Percentiles rank a stretch among this genome's conserved stretches.
These are phyloP conservation scores for Ochromonas danica DNA, from an alignment of 108 stramenopile genomes.

Conservation along the genomic window DNA sequence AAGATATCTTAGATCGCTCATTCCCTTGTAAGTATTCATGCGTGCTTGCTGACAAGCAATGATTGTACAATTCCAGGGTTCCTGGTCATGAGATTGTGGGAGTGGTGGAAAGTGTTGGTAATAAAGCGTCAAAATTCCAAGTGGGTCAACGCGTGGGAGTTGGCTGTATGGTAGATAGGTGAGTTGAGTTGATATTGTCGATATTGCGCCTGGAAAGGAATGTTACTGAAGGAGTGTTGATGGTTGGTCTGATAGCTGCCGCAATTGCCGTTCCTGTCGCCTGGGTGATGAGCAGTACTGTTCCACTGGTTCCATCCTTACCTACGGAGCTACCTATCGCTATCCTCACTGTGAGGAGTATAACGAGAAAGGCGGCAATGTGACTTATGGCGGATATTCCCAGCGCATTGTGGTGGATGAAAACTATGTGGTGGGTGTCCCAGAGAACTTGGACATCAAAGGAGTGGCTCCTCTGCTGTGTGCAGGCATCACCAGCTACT, in stretches of 20 bases:
- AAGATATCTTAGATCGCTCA: no score
- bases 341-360: conserved; percentile 38
- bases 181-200: conserved; percentile 61
- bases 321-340: conserved; percentile 45
- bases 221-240: no score
- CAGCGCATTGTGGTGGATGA: conserved; percentile 48
- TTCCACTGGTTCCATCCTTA: conserved; percentile 13
- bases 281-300: conserved; percentile 58
- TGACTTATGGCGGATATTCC: no score
- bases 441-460: conserved; percentile 45
- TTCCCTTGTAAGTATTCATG: no score
- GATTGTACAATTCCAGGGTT: background rate
- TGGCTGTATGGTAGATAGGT: conserved; percentile 57
- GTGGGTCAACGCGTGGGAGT: conserved; percentile 52
- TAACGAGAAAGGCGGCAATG: conserved; percentile 32
- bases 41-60: no score
- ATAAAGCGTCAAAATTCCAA: conserved; percentile 54
- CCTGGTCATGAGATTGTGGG: conserved; percentile 61
- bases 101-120: no score
- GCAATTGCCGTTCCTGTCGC: conserved; percentile 57
- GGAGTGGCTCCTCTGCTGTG: conserved; percentile 55
- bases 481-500: conserved; percentile 50
- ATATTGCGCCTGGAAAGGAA: no score
- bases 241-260: conserved; percentile 63
- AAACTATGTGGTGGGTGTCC: conserved; percentile 57